Conservation (phyloP, 208 protist genomes). For the Acanthamoeba sp. region DNA sequence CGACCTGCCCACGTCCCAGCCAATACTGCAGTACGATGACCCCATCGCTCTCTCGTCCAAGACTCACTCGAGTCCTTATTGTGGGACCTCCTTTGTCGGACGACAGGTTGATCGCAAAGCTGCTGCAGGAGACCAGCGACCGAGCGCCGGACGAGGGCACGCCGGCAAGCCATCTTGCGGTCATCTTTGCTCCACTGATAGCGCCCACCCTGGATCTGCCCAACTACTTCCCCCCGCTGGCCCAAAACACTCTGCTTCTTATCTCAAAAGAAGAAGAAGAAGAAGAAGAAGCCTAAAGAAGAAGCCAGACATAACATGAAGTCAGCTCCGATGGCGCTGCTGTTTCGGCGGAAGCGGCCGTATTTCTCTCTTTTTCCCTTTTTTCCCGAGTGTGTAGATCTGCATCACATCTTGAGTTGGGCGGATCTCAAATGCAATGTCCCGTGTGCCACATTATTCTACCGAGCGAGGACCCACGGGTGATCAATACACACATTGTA, state of each 20-base stretch:
- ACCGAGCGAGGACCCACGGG: background rate
- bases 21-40: background rate
- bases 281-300: too few relatives aligned
- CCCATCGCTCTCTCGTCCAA: too few relatives aligned
- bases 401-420: background rate
- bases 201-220: background rate
- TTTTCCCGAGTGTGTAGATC: background rate
- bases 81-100: too few relatives aligned
- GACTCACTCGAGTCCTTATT: too few relatives aligned
- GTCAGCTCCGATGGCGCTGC: too few relatives aligned
- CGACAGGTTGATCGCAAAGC: background rate
- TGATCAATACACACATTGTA: conserved; percentile 54
- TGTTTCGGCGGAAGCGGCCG: too few relatives aligned
- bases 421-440: background rate
- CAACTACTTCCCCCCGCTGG: background rate
- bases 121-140: background rate
- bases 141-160: background rate
- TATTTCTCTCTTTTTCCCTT: too few relatives aligned
- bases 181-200: background rate
- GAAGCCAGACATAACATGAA: too few relatives aligned
- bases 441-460: conserved; percentile 41
- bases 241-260: background rate
- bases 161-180: background rate
- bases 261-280: background rate
- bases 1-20: background rate